Conservation (phyloP, 2,329 filamentous ascomycete genomes). For the Penicillium capsulatum region DNA sequence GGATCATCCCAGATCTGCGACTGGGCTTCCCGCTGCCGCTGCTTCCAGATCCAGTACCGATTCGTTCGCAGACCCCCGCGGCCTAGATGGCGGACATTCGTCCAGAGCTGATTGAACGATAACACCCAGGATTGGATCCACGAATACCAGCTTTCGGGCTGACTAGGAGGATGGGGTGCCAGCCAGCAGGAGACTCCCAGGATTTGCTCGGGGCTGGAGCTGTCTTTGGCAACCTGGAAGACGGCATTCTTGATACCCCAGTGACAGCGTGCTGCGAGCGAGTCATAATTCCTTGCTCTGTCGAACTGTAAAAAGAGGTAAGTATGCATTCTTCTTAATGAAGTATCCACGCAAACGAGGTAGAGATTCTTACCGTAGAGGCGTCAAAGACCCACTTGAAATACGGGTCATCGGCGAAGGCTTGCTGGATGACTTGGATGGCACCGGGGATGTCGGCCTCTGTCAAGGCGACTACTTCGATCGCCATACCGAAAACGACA, state of each 20-base stretch:
- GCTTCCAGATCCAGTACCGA: constrained; percentile 73
- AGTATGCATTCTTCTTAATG: no score
- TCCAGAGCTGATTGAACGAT: constrained; percentile 59
- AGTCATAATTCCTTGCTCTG: constrained; percentile 56
- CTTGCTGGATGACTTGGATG: constrained; percentile 61
- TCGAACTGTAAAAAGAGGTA: constrained; percentile 56
- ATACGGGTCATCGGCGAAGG: constrained; percentile 65
- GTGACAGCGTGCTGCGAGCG: constrained; percentile 60
- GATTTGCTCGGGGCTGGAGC: constrained; percentile 40
- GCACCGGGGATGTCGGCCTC: constrained; percentile 60
- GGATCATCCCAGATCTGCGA: constrained; percentile 61
- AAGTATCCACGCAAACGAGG: neutral
- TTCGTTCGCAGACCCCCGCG: constrained; percentile 63
- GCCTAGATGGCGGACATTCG: constrained; percentile 62
- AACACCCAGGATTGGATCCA: constrained; percentile 62
- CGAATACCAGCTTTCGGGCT: constrained; percentile 58
- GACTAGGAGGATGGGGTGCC: constrained; percentile 49
- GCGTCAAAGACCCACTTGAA: constrained; percentile 63
- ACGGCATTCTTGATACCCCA: constrained; percentile 72
- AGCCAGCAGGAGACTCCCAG: constrained; percentile 75
- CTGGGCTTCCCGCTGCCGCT: constrained; percentile 61
- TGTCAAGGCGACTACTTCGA: constrained; percentile 54
- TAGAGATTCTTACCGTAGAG: constrained; percentile 44
- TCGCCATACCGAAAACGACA: constrained; percentile 39
- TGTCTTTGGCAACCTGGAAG: constrained; percentile 65